Percentiles rank a stretch among this genome's conserved stretches.
Conservation (phyloP, 371 early-diverging fungal genomes). For the Batrachochytrium dendrobatidis region DNA sequence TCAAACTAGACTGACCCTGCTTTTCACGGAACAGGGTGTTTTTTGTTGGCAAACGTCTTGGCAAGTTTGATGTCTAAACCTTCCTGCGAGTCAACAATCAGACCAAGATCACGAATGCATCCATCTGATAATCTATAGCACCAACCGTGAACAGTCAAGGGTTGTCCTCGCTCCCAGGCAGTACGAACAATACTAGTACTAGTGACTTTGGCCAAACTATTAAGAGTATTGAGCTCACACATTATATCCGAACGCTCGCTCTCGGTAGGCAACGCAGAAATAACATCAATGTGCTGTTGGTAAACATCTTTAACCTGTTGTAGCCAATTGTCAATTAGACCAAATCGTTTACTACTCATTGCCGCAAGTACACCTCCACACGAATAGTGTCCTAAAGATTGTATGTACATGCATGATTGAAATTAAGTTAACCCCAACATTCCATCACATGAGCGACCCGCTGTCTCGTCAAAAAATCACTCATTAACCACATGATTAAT, state of each 20-base stretch:
- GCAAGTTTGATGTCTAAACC: too few relatives aligned
- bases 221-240: constrained; percentile 61
- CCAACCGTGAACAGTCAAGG: constrained; percentile 76
- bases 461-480: background rate
- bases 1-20: too few relatives aligned
- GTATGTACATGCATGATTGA: background rate
- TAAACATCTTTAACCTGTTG: constrained; percentile 33
- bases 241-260: constrained; percentile 23
- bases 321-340: constrained; percentile 82
- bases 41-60: too few relatives aligned
- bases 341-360: constrained; percentile 47
- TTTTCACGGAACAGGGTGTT: too few relatives aligned
- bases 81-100: constrained; percentile 1
- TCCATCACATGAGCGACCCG: background rate
- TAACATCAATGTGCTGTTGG: constrained; percentile 18
- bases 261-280: constrained; percentile 27
- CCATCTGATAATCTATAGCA: constrained; percentile 50
- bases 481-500: background rate
- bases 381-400: constrained; percentile 61
- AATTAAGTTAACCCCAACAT: too few relatives aligned
- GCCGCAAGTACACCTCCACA: constrained; percentile 82
- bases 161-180: constrained; percentile 73
- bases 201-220: constrained; percentile 65
- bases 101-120: constrained; percentile 5
- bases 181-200: constrained; percentile 70